phyloP scores from a whole-genome alignment of 495 filamentous ascomycete species.

The Lepidopterella palustris region DNA sequence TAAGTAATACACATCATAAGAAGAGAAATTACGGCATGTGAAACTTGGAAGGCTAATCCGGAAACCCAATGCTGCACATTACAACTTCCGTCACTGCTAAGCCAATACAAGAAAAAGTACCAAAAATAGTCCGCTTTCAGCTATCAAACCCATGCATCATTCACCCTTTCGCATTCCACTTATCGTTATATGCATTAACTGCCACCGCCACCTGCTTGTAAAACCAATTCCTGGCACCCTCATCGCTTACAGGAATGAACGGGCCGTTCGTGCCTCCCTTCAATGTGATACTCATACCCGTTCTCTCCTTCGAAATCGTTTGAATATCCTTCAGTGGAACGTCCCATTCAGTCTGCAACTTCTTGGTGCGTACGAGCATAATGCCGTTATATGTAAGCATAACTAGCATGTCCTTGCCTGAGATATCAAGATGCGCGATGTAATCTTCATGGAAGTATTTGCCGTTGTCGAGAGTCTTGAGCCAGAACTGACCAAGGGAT shows the following conservation, averaged over 20 bases:
- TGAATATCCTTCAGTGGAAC: conserved; percentile 92
- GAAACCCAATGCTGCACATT: too few species aligned
- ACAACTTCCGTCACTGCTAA: too few species aligned
- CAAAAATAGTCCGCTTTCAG: too few species aligned
- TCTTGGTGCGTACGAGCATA: conserved; percentile 80
- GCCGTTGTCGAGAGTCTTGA: conserved; percentile 94
- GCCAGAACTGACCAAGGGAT: conserved; percentile 95
- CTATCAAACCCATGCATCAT: too few species aligned
- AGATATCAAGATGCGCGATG: conserved; percentile 91
- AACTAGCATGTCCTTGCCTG: conserved; percentile 82
- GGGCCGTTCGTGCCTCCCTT: conserved; percentile 89
- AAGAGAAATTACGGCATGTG: too few species aligned
- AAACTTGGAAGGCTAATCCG: too few species aligned
- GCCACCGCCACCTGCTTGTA: conserved; percentile 66
- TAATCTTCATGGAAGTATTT: conserved; percentile 97
- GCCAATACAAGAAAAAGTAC: too few species aligned
- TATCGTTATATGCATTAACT: conserved; percentile 66
- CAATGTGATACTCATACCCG: conserved; percentile 80
- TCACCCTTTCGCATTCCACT: conserved; percentile 58
- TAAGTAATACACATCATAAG: too few species aligned
- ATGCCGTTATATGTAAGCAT: conserved; percentile 92
- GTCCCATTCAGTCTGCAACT: conserved; percentile 86
- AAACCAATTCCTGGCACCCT: conserved; percentile 80
- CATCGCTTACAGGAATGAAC: conserved; percentile 88
- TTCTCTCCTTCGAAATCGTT: conserved; percentile 93